Percentiles rank a stretch among this genome's conserved stretches.
Conservation (phyloP, 352 stramenopile species). For the Globisporangium takayamanum region DNA sequence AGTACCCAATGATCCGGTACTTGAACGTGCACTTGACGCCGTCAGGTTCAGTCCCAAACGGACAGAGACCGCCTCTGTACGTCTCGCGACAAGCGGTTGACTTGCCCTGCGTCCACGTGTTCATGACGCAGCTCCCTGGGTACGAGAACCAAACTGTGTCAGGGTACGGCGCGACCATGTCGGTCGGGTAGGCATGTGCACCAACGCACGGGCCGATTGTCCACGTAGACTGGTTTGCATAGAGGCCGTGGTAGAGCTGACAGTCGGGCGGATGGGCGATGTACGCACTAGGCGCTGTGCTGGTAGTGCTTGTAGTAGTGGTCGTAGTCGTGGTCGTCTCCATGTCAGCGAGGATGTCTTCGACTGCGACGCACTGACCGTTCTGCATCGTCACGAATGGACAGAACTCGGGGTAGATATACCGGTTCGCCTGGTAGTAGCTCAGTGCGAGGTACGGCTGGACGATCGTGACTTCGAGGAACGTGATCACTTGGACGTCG, state of each 20-base stretch:
- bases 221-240: conserved; percentile 28
- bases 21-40: too few species aligned
- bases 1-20: conserved; percentile 27
- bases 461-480: conserved; percentile 55
- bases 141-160: too few species aligned
- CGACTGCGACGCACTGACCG: conserved; percentile 37
- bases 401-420: conserved; percentile 65
- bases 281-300: neutral
- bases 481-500: conserved; percentile 55
- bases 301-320: conserved; percentile 4
- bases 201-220: conserved; percentile 56
- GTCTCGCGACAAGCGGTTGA: too few species aligned
- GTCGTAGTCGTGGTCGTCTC: conserved; percentile 15
- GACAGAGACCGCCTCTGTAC: too few species aligned
- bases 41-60: too few species aligned
- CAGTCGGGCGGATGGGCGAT: conserved; percentile 28
- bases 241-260: conserved; percentile 56
- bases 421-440: conserved; percentile 49
- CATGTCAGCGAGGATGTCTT: conserved; percentile 8
- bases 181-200: conserved; percentile 1
- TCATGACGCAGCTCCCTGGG: too few species aligned
- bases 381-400: conserved; percentile 61
- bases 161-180: too few species aligned
- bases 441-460: conserved; percentile 53
- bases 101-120: too few species aligned